Evolutionary conservation across 495 filamentous ascomycete genomes (phyloP), one percentile per base, ranked within the genome.

Genomic region (Wilcoxina mikolae): DNA sequence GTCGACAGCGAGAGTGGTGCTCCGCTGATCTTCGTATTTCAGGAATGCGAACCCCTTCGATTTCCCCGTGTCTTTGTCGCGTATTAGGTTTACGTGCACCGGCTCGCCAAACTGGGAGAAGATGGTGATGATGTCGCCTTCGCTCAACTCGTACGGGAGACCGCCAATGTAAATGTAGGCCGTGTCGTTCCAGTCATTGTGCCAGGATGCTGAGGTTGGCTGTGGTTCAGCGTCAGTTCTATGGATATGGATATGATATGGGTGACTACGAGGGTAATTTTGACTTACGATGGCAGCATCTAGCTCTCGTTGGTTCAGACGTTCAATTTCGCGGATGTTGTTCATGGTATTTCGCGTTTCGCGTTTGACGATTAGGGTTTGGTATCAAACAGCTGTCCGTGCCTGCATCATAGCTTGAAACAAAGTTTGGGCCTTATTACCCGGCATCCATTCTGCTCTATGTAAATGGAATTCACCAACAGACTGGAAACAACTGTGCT

Each of bases 71-170:
- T 96, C 91, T 66, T 93, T 91, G 73, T 98, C 91, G 52, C 91
- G 86, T 27, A 81, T 76, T 1, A 96, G 76, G 58, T 95, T 91
- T 54, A 96, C 74, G 69, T 87, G 87, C 11, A 85, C 83, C 7
- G 93, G 93, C 65, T 96, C 88, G 56, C 91, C 91, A 63, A 80
- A 99, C 65, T 99, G 93, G 24, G 87, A 94, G 76, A 96, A 99
- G 54, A 99, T 93, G 24, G 90, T 85, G 56, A 96, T 77, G 56
- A 99, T 78, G 69, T 99, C 91, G 62, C 91, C 91, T 69, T 99
- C 91, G 41, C 87, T 87, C 20, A 99, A 76, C 59, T 94, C 86
- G 68, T 85, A 95, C 9, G 89, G 89, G 44, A 99, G 78, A 26
- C 91, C 91, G 60, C 93, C 93, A 53, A 96, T 87, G 73, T 91